A percentile compares a stretch with the other conserved stretches of the same genome.
Evolutionary conservation across 805 yeast species (phyloP).

Genomic region (Tetrapisispora iriomotensis): DNA sequence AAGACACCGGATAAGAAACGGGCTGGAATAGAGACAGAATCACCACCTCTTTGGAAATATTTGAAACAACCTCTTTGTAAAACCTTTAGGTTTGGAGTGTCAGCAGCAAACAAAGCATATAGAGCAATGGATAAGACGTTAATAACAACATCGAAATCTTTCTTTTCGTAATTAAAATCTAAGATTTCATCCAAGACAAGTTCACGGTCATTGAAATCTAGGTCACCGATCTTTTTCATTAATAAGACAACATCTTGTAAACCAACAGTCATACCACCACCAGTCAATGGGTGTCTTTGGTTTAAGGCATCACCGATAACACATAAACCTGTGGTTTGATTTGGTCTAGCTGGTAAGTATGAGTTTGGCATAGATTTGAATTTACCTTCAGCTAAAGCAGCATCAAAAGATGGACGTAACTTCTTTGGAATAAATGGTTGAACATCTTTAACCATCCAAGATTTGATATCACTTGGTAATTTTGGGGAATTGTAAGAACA

Average conservation of each 20-base stretch:
- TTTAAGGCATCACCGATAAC: constrained; percentile 89
- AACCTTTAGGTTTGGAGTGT: constrained; percentile 48
- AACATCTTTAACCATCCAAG: constrained; percentile 52
- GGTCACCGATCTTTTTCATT: constrained; percentile 36
- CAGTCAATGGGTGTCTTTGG: constrained; percentile 97
- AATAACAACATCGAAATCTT: constrained; percentile 69
- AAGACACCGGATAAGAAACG: constrained; percentile 73
- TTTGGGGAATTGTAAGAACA: constrained; percentile 74
- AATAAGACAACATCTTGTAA: constrained; percentile 69
- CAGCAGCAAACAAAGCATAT: constrained; percentile 85
- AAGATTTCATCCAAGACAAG: constrained; percentile 46
- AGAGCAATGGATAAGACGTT: constrained; percentile 87
- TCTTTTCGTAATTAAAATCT: constrained; percentile 70
- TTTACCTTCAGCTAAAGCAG: constrained; percentile 48
- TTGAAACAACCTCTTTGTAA: constrained; percentile 83
- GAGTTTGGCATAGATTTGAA: constrained; percentile 91
- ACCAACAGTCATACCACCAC: constrained; percentile 99
- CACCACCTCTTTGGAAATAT: constrained; percentile 81
- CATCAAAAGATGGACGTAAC: constrained; percentile 55
- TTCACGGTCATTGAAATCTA: constrained; percentile 45
- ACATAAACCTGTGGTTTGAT: constrained; percentile 63
- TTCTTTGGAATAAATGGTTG: constrained; percentile 57
- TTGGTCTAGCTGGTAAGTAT: constrained; percentile 68
- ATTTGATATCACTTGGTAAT: constrained; percentile 60
- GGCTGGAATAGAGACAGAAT: constrained; percentile 66